Evolutionary conservation across 1,284 basidiomycete species (phyloP).

Genomic region (Cystobasidium slooffiae): DNA sequence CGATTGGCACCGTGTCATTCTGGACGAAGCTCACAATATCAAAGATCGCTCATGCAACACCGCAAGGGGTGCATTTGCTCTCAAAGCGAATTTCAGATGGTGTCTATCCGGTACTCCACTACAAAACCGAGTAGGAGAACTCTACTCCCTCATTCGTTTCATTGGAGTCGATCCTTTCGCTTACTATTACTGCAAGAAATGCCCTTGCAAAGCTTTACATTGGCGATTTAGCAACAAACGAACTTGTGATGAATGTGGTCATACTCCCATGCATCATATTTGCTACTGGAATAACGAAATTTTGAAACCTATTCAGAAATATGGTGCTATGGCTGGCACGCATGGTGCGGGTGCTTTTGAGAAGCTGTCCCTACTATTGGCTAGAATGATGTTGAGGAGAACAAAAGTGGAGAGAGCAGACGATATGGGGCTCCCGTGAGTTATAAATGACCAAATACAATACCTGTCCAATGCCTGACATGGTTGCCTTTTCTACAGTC

Average conservation of each 20-base stretch:
- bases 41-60: slow-evolving; percentile 89
- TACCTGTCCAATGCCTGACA: not conserved
- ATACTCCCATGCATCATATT: slow-evolving; percentile 92
- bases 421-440: slow-evolving; percentile 84
- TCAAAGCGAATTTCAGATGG: slow-evolving; percentile 83
- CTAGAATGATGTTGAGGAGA: slow-evolving; percentile 91
- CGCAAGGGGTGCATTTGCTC: slow-evolving; percentile 91
- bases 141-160: slow-evolving; percentile 94
- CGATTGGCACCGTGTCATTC: slow-evolving; percentile 71
- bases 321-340: slow-evolving; percentile 65
- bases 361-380: slow-evolving; percentile 79
- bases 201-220: slow-evolving; percentile 84
- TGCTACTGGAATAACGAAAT: slow-evolving; percentile 87
- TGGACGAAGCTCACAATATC: slow-evolving; percentile 99
- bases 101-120: slow-evolving; percentile 92
- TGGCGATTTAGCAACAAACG: slow-evolving; percentile 86
- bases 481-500: slow-evolving; percentile 55
- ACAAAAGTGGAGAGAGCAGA: slow-evolving; percentile 85
- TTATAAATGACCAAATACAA: not conserved
- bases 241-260: slow-evolving; percentile 86
- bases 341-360: slow-evolving; percentile 82
- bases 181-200: slow-evolving; percentile 83
- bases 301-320: slow-evolving; percentile 87
- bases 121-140: slow-evolving; percentile 73
- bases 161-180: slow-evolving; percentile 66